Percentiles rank a stretch among this genome's conserved stretches.
Conservation (phyloP, 768 basidiomycete genomes). For the Tricholoma flavovirens region DNA sequence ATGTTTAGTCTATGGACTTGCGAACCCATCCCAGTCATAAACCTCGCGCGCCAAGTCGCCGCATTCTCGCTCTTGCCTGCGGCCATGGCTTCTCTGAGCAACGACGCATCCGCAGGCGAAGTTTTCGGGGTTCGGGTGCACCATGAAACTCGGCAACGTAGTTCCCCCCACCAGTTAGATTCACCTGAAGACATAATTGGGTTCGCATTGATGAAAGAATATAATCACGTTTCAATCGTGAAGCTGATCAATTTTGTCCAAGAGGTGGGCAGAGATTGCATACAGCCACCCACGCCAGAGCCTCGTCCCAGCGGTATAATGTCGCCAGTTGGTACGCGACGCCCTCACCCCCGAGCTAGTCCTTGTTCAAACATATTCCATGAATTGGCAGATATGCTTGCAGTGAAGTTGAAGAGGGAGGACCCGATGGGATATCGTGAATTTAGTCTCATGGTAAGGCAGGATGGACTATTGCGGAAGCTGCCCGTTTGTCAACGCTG, state of each 20-base stretch:
- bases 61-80: slow-evolving; percentile 14
- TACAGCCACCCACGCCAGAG: not conserved
- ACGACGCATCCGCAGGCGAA: slow-evolving; percentile 16
- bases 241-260: not conserved
- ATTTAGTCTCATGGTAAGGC: not conserved
- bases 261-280: not conserved
- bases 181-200: slow-evolving; percentile 3
- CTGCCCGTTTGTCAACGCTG: slow-evolving; percentile 3
- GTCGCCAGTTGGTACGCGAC: slow-evolving; percentile 8
- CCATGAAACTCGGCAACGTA: not conserved
- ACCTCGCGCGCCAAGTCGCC: slow-evolving; percentile 13
- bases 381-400: not conserved
- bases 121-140: slow-evolving; percentile 13
- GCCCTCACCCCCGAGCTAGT: not conserved
- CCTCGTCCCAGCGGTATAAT: not conserved
- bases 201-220: not conserved
- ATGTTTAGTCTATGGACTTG: slow-evolving; percentile 6
- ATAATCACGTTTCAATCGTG: not conserved
- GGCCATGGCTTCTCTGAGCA: slow-evolving; percentile 17
- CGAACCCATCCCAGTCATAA: slow-evolving; percentile 13
- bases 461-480: not conserved
- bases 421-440: slow-evolving; percentile 7
- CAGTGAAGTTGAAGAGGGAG: slow-evolving; percentile 1
- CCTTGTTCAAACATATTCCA: slow-evolving; percentile 1
- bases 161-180: not conserved